phyloP scores from a whole-genome alignment of 2,329 filamentous ascomycete species.

The Aspergillus sp. region DNA sequence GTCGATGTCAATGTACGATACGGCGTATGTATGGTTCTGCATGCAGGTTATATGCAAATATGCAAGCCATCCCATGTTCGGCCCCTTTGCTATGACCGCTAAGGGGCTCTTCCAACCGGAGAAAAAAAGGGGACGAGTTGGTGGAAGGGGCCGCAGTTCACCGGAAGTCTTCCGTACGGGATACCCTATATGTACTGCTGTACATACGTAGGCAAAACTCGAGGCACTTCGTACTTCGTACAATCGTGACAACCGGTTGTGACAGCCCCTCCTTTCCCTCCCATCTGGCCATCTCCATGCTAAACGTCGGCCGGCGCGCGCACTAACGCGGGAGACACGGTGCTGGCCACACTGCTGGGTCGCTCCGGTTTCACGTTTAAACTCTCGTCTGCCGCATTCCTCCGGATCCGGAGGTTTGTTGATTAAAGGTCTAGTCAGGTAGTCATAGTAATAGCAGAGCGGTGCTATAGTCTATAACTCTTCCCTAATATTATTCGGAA shows the following conservation, averaged over 20 bases:
- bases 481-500: no score
- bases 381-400: conserved; percentile 4
- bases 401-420: neutral
- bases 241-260: no score
- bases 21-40: neutral
- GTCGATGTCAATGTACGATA: no score
- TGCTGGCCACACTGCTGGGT: conserved; percentile 29
- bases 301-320: conserved; percentile 15
- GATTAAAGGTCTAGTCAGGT: neutral
- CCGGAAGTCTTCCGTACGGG: neutral
- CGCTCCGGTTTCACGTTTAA: conserved; percentile 27
- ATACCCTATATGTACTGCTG: no score
- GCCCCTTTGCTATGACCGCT: neutral
- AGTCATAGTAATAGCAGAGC: neutral
- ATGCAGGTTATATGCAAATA: neutral
- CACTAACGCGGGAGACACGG: conserved; percentile 30
- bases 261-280: neutral
- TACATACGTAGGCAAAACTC: no score
- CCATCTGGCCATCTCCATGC: neutral
- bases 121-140: neutral
- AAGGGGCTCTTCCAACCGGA: neutral
- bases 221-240: no score
- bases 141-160: neutral
- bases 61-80: neutral
- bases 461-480: no score